Conservation (phyloP, 768 basidiomycete species). For the Lactarius pseudohatsudake region DNA sequence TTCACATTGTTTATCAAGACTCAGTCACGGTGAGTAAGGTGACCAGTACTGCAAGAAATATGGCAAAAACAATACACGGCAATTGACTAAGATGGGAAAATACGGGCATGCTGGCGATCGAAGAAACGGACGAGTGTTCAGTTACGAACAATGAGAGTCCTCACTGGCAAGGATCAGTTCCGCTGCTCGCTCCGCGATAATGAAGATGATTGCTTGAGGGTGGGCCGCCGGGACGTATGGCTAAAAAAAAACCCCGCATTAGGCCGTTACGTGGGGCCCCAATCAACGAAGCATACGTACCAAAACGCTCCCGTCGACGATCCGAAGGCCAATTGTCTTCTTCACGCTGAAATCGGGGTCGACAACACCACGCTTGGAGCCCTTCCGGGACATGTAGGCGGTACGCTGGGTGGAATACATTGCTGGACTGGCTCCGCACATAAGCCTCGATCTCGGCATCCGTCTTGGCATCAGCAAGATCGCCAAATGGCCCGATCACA, state of each 20-base stretch:
- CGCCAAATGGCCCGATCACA: conserved; percentile 1
- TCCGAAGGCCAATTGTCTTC: conserved; percentile 44
- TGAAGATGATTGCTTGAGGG: conserved; percentile 19
- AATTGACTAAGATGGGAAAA: too few species aligned
- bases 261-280: background rate
- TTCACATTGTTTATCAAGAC: too few species aligned
- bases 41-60: too few species aligned
- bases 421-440: conserved; percentile 25
- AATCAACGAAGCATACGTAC: conserved; percentile 10
- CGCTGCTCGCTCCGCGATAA: conserved; percentile 27
- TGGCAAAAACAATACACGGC: too few species aligned
- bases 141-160: background rate
- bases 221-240: conserved; percentile 24
- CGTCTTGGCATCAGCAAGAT: conserved; percentile 2
- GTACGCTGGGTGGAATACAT: conserved; percentile 37
- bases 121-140: too few species aligned
- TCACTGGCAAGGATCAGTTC: conserved; percentile 13
- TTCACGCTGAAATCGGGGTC: conserved; percentile 45
- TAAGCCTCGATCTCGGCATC: conserved; percentile 31
- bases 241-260: background rate
- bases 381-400: conserved; percentile 43
- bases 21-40: too few species aligned
- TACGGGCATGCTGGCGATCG: too few species aligned
- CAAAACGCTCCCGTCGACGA: conserved; percentile 34
- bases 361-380: conserved; percentile 41